Percentiles rank a stretch among this genome's conserved stretches.
Conservation (phyloP, 2,329 filamentous ascomycete genomes). For the Dichotomopilus funicola region DNA sequence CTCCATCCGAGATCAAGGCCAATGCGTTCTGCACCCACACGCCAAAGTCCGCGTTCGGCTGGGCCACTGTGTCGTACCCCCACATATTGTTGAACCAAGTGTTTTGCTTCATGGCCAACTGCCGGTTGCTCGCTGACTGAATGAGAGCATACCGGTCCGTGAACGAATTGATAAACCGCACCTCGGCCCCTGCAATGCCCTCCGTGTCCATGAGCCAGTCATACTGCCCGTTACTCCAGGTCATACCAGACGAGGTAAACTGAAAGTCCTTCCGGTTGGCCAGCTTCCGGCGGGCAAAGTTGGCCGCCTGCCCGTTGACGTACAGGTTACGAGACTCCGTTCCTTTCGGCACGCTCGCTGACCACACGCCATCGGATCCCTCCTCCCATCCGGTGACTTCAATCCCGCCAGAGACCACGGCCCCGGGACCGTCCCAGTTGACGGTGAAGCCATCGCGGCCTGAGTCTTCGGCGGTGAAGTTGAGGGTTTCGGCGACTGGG, state of each 20-base stretch:
- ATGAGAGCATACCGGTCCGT: neutral
- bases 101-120: neutral
- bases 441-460: neutral
- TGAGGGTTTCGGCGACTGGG: neutral
- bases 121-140: neutral
- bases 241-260: neutral
- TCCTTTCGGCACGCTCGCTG: neutral
- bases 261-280: neutral
- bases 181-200: neutral
- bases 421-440: neutral
- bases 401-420: neutral
- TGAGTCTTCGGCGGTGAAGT: neutral
- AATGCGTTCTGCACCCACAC: constrained; percentile 2
- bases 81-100: constrained; percentile 1
- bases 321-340: neutral
- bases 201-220: neutral
- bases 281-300: neutral
- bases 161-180: neutral
- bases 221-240: neutral
- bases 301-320: neutral
- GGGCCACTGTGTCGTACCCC: constrained; percentile 1
- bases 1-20: neutral
- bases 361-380: neutral
- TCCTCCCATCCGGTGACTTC: neutral
- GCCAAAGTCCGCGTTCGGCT: neutral